Base-by-base conservation (phyloP, 2,329 filamentous ascomycete genomes). In the Dichotomopilus funicola region DNA sequence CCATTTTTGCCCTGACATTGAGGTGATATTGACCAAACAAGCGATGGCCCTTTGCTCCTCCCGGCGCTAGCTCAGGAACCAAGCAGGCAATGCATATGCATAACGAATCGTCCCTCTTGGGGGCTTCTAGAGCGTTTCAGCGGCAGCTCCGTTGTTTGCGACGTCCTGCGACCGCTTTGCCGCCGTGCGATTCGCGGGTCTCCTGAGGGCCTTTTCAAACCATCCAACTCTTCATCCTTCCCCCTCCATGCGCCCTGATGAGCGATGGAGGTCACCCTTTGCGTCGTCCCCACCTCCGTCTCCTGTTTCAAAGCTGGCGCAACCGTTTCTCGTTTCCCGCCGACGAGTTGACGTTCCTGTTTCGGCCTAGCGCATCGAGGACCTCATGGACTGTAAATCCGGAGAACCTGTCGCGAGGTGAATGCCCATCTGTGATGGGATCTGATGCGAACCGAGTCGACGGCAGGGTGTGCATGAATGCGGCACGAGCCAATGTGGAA, bases 401-500 rank as follows among this genome's bases (percentile, higher is more conserved):
- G 5, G 13, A 7, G 11, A n/a, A 42, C 40, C 11, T 8, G 6
- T 11, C 11, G 5, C 40, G 6, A 40, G 53, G 40, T 46, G 48
- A 9, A 27, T 27, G 19, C 19, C 19, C 19, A 27, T 27, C 3
- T 27, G 19, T 41, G 34, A 33, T 13, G 36, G 35, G 27, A 43
- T 47, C 42, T 55, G 53, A 55, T 47, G 53, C 49, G 35, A 35
- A 12, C 53, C 45, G 51, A 41, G 35, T 53, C 38, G 40, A 42
- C 34, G 49, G 47, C 43, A 41, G 19, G 19, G 52, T 38, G 48
- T 59, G 62, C 61, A 62, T 62, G 57, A 63, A 58, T 51, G 54
- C 47, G 52, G 57, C 55, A 42, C 55, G 44, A 56, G 56, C 61
- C 60, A 64, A 64, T 64, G 59, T 54, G 41, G 19, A 27, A 44